Base-by-base conservation (phyloP, 2,329 filamentous ascomycete genomes). In the Ophiocordyceps camponoti-rufipedis region DNA sequence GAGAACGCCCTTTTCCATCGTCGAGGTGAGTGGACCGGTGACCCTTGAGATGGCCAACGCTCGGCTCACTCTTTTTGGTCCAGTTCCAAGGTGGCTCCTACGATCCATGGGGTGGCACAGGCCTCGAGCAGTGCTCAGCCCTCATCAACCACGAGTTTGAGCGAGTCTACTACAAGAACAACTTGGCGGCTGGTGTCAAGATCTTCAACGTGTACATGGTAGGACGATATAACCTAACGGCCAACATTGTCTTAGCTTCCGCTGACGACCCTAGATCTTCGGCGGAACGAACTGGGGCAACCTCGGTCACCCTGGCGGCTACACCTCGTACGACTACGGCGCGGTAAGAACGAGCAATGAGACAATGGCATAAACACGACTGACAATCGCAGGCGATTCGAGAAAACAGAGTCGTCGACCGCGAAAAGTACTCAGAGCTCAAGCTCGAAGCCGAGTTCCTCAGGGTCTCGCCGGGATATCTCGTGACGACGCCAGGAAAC, bases 211-310 rank as follows among this genome's bases (percentile, higher is more conserved):
- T 85, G 1, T 88, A 87, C 58, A 88, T 88, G 84, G 76, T 78
- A 55, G 51, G 44, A 1, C 14, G 10, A 16, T 18, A 10, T 18
- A 23, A 3, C 23, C 23, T 5, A 23, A 23, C 23, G 23, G 3
- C 23, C 23, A 23, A 23, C 23, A 11, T 10, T 5, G 13, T 23
- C 3, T 14, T 14, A 28, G 28, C 3, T 23, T 4, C 19, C 8
- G 19, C 14, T 42, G 19, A 42, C 19, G 12, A 28, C 11, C 19
- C 5, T 32, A 74, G 72, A 78, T 72, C 1, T 84, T 72, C 51
- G 85, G 85, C 13, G 85, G 84, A 6, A 88, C 84, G 0, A 91
- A 89, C 56, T 89, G 84, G 85, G 84, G 84, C 0, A 88, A 86
- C 49, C 60, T 85, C 5, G 81, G 83, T 0, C 75, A 85, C 51